A percentile compares a stretch with the other conserved stretches of the same genome.
phyloP scores from a whole-genome alignment of 2,329 filamentous ascomycete species.

The Aspergillus sclerotialis region DNA sequence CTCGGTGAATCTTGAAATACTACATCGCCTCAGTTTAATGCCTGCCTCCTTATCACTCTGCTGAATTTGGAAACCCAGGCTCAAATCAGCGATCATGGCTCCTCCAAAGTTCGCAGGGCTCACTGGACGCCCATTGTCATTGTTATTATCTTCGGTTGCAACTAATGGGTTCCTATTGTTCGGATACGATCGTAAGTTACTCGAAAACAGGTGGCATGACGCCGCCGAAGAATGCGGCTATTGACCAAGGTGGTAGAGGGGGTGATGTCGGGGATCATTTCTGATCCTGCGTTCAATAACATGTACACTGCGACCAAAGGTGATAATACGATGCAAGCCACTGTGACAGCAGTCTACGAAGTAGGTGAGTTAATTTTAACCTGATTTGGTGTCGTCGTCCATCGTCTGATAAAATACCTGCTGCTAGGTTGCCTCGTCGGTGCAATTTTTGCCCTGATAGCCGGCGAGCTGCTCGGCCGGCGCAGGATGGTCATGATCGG shows the following conservation, averaged over 20 bases:
- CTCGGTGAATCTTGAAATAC: too few relatives aligned
- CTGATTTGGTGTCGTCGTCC: too few relatives aligned
- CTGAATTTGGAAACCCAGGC: too few relatives aligned
- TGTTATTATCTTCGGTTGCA: constrained; percentile 55
- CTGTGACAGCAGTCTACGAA: constrained; percentile 27
- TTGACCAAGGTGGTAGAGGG: constrained; percentile 18
- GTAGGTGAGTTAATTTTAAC: too few relatives aligned
- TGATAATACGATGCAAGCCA: constrained; percentile 33
- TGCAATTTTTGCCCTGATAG: too few relatives aligned
- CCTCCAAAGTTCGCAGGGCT: constrained; percentile 51
- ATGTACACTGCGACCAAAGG: constrained; percentile 27
- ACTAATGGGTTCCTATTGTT: constrained; percentile 59
- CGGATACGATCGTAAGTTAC: constrained; percentile 46
- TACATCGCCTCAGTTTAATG: too few relatives aligned
- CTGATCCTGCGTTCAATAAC: constrained; percentile 22
- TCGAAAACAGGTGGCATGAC: neutral
- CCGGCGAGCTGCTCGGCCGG: too few relatives aligned
- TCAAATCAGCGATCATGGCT: constrained; percentile 46
- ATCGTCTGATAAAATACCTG: too few relatives aligned
- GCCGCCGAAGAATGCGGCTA: constrained; percentile 1
- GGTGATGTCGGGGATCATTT: constrained; percentile 35
- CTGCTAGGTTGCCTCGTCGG: too few relatives aligned
- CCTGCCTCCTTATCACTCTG: too few relatives aligned
- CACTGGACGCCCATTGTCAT: constrained; percentile 49
- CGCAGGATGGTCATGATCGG: too few relatives aligned